Base-by-base conservation (phyloP, 306 rosid species). In the Lathyrus aphaca region DNA sequence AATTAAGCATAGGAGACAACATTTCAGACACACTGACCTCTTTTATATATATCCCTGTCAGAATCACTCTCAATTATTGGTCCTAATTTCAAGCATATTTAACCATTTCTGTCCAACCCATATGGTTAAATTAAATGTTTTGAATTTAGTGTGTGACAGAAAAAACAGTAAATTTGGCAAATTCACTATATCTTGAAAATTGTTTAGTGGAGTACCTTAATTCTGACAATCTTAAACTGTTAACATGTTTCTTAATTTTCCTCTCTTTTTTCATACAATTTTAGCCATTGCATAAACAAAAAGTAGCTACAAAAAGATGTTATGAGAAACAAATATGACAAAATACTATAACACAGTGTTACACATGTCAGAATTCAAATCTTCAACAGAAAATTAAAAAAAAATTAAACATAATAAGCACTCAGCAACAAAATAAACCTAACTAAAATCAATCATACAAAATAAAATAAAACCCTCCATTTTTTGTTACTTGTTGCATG, bases 311-410 rank as follows among this genome's bases (percentile, higher is more conserved):
- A 58, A 64, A 72, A 66, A 71, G 74, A 72, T 25, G 73, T 54
- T 38, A 71, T 49, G 53, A 73, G 71, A 66, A 67, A 61, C 16
- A 73, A 79, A 79, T 32, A 79, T 68, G 71, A 67, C 48, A 70
- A 79, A 59, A 73, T 67, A 79, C 71, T 72, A 78, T 73, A 58
- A 66, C 54, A 78, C 82, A 72, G 58, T 77, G 49, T 44, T 50
- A 79, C 66, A 79, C 32, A 63, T 62, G 71, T 46, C 71, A 78
- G 44, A 19, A 67, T 32, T 75, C 75, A 79, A 73, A 79, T 79
- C 77, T 53, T 71, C 18, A 55, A 77, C 64, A 71, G 19, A 64
- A 56, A 56, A 54, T 21, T 50, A 50, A 11, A 56, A 27, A 27
- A 7, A 27, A 30, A 40, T 35, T 35, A 71, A 60, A 48, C 55